phyloP scores from a whole-genome alignment of 2,329 filamentous ascomycete genomes.

The Cordyceps fumosorosea region DNA sequence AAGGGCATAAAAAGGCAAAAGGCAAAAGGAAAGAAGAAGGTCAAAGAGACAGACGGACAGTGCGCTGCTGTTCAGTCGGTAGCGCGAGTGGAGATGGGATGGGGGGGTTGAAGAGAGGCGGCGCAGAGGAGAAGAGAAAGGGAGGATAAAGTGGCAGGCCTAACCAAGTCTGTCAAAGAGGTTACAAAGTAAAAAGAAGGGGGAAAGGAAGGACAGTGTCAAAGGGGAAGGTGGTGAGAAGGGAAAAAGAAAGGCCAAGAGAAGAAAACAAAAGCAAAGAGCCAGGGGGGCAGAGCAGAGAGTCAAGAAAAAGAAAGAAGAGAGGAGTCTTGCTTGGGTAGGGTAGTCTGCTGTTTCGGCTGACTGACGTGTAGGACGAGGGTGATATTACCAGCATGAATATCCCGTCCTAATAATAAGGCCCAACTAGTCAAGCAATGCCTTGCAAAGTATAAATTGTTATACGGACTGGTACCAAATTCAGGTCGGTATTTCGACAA shows the following conservation, averaged over 20 bases:
- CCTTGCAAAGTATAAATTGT: no score
- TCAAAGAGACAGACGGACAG: slow-evolving; percentile 4
- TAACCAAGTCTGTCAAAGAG: neutral
- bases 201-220: neutral
- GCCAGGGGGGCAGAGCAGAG: neutral
- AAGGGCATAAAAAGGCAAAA: neutral
- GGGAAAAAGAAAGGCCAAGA: neutral
- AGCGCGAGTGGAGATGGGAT: slow-evolving; percentile 1
- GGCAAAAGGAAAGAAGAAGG: neutral
- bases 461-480: no score
- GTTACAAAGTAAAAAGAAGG: neutral
- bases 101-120: neutral
- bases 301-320: neutral
- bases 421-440: no score
- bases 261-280: slow-evolving; percentile 2
- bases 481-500: neutral
- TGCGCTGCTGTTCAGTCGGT: neutral
- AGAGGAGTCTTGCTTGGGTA: no score
- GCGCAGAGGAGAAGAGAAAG: neutral
- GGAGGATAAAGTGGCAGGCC: neutral
- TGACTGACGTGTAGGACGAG: neutral
- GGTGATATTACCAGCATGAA: neutral
- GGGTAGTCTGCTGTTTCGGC: neutral
- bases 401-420: neutral
- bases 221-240: neutral